Evolutionary conservation across 2,329 filamentous ascomycete genomes (phyloP), one percentile per base, ranked within the genome.

Genomic region (Metarhizium anisopliae): DNA sequence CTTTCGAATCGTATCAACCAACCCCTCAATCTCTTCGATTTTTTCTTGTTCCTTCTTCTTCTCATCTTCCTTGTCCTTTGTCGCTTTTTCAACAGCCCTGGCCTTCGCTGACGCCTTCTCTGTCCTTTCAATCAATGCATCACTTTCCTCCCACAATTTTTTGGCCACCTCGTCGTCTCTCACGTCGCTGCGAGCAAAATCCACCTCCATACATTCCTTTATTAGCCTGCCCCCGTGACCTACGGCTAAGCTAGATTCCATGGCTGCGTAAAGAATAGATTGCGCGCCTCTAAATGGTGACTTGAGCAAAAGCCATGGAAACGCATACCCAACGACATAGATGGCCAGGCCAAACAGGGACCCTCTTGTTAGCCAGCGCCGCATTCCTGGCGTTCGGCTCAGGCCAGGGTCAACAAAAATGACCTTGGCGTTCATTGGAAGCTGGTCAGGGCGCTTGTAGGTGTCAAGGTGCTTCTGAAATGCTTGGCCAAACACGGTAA

Each of bases 401-500:
- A 86, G 83, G 20, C 94, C 93, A 0, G 94, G 94, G 64, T 99
- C 93, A 2, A 92, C 89, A 57, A 96, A 81, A 52, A 96, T 77
- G 50, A 96, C 90, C 38, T 89, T 83, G 3, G 91, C 81, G 62
- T 90, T 96, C 75, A 86, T 87, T 1, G 90, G 90, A 51, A 89
- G 76, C 59, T 86, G 82, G 68, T 99, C 94, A 0, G 92, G 90
- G 29, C 94, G 81, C 65, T 89, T 82, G 71, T 95, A 95, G 2
- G 86, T 76, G 61, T 91, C 85, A 50, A 99, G 78, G 68, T 96
- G 93, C 68, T 95, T 94, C 72, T 97, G 93, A 69, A 93, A 96
- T 8, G 93, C 88, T 51, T 87, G 82, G 0, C 89, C 92, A 67
- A 99, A 97, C 16, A 88, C 84, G 78, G 93, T 95, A 50, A 96